These are phyloP conservation scores for Ogataea hybrid DNA, from an alignment of 1,139 yeast species.

Conservation along the genomic window DNA sequence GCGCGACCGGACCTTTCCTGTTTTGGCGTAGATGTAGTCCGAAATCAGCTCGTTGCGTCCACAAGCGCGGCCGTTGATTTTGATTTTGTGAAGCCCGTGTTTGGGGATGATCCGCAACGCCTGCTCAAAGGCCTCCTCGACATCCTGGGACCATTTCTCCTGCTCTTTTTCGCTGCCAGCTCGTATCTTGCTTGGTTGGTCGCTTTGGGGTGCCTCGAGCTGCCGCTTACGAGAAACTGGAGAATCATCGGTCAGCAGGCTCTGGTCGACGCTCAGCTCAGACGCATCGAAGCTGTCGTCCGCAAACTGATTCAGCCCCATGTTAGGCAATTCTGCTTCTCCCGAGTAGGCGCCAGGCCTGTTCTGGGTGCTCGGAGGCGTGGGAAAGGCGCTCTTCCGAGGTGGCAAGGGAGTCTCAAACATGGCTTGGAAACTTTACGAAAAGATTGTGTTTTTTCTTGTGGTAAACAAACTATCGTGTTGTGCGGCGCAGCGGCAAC, in stretches of 20 bases:
- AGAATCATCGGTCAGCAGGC: neutral
- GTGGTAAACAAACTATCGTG: too few species aligned
- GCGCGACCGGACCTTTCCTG: slow-evolving; percentile 80
- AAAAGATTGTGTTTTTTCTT: too few species aligned
- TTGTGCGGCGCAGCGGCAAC: too few species aligned
- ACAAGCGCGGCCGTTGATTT: slow-evolving; percentile 78
- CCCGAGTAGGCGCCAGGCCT: too few species aligned
- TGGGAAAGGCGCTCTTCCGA: too few species aligned
- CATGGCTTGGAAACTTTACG: too few species aligned
- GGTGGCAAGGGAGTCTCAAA: too few species aligned
- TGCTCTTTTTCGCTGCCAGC: neutral
- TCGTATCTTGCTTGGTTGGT: neutral
- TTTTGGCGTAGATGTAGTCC: slow-evolving; percentile 72
- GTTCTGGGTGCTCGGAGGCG: too few species aligned
- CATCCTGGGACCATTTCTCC: slow-evolving; percentile 66
- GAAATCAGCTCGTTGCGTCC: slow-evolving; percentile 93
- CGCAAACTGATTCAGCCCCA: too few species aligned
- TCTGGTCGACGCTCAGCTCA: too few species aligned
- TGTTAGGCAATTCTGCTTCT: too few species aligned
- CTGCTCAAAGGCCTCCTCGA: slow-evolving; percentile 84
- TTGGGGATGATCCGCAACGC: slow-evolving; percentile 82
- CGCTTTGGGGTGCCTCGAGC: slow-evolving; percentile 3
- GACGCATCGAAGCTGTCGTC: too few species aligned
- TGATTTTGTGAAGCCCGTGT: slow-evolving; percentile 82
- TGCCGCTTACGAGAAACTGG: slow-evolving; percentile 7